Base-by-base conservation (phyloP, 352 stramenopile genomes). In the Phytophthora melonis region DNA sequence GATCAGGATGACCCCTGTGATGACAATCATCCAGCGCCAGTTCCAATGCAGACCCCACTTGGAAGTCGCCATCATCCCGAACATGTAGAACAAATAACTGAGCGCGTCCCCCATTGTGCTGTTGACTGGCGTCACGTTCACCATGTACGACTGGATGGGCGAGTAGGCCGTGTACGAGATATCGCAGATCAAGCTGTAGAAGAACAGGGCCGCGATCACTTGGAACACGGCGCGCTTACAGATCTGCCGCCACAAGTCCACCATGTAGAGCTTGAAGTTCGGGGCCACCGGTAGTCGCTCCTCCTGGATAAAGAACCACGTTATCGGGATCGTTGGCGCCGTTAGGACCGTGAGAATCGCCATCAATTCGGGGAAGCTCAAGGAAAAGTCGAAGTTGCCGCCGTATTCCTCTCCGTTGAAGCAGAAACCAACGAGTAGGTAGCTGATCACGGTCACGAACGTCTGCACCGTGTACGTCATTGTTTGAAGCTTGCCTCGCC, bases 401-500 rank as follows among this genome's bases (percentile, higher is more conserved):
- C 76, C 74, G 43, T 87, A 88, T 25, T 82, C 63, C 14, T 75
- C 66, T 18, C 75, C 79, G 47, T 81, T 86, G 59, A 88, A 78
- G 41, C 79, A 82, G 53, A 88, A 78, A 16, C 78, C 81, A 13
- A 83, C 70, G n/a, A 88, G 36, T 8, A 82, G 57, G 60, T 84
- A 73, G 27, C 76, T 72, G 25, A 88, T 63, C 41, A 84, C 75
- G 25, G 61, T 75, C 50, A 81, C 71, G 36, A 82, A 69, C 3
- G 72, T 79, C 36, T 82, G 81, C 10, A 83, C 73, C 21, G 72
- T 75, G 66, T 87, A 88, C 2, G 81, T 80, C 55, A 81, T 75
- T 18, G 79, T 87, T 58, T 90, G 82, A 5, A 82, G 84, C 53
- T 80, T 81, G 45, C 80, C 82, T 49, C 82, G 80, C 39, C 74